These are phyloP conservation scores for Volvox carteri DNA, from an alignment of 163 green algal genomes.

Conservation along the genomic window DNA sequence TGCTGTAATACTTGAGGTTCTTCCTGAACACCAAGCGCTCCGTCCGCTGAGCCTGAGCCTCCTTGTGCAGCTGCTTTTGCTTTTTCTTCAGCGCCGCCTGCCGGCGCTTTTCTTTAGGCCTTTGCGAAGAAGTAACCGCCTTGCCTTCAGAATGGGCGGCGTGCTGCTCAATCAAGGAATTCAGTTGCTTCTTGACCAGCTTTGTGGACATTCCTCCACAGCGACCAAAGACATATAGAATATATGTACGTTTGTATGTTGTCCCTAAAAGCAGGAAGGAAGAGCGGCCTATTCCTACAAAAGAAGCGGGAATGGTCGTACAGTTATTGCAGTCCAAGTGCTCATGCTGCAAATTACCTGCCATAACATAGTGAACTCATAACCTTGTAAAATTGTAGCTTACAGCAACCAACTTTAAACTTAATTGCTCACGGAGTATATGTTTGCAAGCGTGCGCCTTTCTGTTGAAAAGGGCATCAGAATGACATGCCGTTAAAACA, in stretches of 20 bases:
- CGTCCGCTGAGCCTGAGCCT: neutral
- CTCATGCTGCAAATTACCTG: too few species aligned
- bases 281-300: too few species aligned
- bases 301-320: too few species aligned
- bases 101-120: conserved; percentile 34
- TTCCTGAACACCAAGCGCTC: conserved; percentile 13
- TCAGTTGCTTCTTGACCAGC: conserved; percentile 58
- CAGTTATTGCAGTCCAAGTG: too few species aligned
- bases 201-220: conserved; percentile 53
- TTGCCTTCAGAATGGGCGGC: neutral
- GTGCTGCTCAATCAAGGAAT: conserved; percentile 29
- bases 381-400: too few species aligned
- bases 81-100: conserved; percentile 32
- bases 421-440: too few species aligned
- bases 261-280: too few species aligned
- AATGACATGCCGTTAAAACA: neutral
- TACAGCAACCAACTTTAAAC: too few species aligned
- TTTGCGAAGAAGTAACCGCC: neutral
- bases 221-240: neutral
- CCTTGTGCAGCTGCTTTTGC: conserved; percentile 33
- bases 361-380: too few species aligned
- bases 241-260: neutral
- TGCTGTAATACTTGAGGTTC: conserved; percentile 54
- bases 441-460: too few species aligned
- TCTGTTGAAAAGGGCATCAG: neutral